Evolutionary conservation across 2,329 filamentous ascomycete species (phyloP), one percentile per base, ranked within the genome.

Genomic region (Aureobasidium namibiae): DNA sequence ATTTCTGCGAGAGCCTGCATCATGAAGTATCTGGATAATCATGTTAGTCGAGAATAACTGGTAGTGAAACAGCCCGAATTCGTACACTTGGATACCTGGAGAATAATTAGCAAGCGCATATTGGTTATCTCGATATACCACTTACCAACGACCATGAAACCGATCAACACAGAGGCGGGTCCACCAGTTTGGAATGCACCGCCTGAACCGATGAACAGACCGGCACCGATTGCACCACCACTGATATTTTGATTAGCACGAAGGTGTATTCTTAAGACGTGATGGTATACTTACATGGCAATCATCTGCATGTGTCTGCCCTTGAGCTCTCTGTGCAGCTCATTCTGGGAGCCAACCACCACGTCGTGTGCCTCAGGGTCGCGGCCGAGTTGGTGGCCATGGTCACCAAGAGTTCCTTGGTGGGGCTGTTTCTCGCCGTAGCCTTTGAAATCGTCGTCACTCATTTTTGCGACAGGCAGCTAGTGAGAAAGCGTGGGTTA

Each of bases 161-260:
- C 50, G 7, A 54, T 9, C 6, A 54, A 16, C n/a, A 54, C 50
- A 42, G 50, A 54, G 38, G 24, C 73, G 33, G 79, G 80, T 36
- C 80, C 80, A 67, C 76, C 78, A 6, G 68, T 76, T 11, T 74
- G 70, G 44, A 82, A 71, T 6, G 78, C 75, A 45, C 71, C 66
- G 44, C 80, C 80, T 49, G 76, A 76, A 54, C 78, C 76, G 56
- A 82, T 78, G 66, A 82, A 82, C 6, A 82, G 71, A 68, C 80
- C 80, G 41, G 79, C 81, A 54, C 79, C 79, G 57, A 81, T 79
- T 42, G 66, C 65, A 16, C 66, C 68, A 45, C 68, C 68, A 63
- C 69, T 70, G 50, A 65, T 65, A 67, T 67, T 65, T 67, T 69
- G 26, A 24, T 49, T 36, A 59, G 33, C 16, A 44, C 21, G 34